Conservation (phyloP, 164 flowering plant species). For the Santalum album region DNA sequence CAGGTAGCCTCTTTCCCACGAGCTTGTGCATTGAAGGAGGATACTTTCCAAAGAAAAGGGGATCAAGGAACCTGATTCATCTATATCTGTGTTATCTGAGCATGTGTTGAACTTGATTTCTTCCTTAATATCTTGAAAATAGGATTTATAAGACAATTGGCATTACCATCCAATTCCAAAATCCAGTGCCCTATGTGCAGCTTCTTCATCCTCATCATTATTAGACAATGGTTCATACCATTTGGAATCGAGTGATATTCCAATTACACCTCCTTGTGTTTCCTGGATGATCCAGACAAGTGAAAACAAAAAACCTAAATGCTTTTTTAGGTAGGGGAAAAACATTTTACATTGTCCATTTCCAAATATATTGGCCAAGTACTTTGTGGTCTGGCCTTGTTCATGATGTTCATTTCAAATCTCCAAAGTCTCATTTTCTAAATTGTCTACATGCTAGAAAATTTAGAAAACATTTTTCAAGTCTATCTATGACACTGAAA, state of each 20-base stretch:
- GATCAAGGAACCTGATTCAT: slow-evolving; percentile 82
- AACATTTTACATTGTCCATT: too few species aligned
- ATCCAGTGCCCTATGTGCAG: slow-evolving; percentile 76
- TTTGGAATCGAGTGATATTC: slow-evolving; percentile 73
- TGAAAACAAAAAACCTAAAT: not conserved
- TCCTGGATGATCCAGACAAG: slow-evolving; percentile 21
- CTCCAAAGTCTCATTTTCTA: too few species aligned
- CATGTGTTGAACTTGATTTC: slow-evolving; percentile 2
- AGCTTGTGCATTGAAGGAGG: slow-evolving; percentile 65
- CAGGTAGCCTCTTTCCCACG: slow-evolving; percentile 60
- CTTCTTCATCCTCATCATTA: slow-evolving; percentile 59
- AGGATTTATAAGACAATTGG: not conserved
- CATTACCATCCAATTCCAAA: slow-evolving; percentile 77
- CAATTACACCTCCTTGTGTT: slow-evolving; percentile 62
- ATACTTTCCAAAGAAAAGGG: slow-evolving; percentile 69
- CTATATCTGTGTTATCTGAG: slow-evolving; percentile 5
- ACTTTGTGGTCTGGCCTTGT: too few species aligned
- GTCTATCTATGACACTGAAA: too few species aligned
- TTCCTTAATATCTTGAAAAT: not conserved
- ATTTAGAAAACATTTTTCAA: too few species aligned
- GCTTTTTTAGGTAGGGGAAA: too few species aligned
- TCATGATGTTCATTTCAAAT: too few species aligned
- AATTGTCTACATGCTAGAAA: too few species aligned
- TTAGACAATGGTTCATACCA: slow-evolving; percentile 80
- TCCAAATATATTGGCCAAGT: too few species aligned